Base-by-base conservation (phyloP, 768 basidiomycete species). In the Kwoniella sp. region DNA sequence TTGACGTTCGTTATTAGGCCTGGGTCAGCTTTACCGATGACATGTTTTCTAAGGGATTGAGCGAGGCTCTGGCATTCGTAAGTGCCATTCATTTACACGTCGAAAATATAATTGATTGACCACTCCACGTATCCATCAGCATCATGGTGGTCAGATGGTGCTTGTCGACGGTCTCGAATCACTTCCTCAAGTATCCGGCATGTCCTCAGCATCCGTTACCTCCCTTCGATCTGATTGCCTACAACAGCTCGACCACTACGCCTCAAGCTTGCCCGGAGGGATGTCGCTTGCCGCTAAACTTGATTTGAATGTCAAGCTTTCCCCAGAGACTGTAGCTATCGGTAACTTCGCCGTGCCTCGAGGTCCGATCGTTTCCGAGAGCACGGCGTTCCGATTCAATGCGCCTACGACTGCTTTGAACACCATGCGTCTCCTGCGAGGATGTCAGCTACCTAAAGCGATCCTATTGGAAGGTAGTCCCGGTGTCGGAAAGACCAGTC, bases 401-500 rank as follows among this genome's bases (percentile, higher is more conserved):
- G 92, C 92, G 0, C 92, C 95, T 0, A 98, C 96, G 1, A 91
- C 94, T 15, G 84, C 84, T 46, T 85, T 88, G 64, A 99, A 99
- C 78, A 88, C 90, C 21, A 85, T 90, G 84, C 88, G 95, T 22
- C 86, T 98, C 13, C 82, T 91, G 30, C 85, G 96, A 59, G 96
- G 93, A 2, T 90, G 89, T 64, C 96, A 98, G 78, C 83, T 97
- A 2, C 72, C 81, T 2, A 98, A 97, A 78, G 92, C 96, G 0
- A 91, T 99, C 63, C 84, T 99, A 13, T 84, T 99, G 9, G 96
- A 99, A 77, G 96, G 96, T 0, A 97, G 93, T 79, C 96, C 96
- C 12, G 96, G 96, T 0, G 96, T 98, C 15, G 96, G 96, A 2
- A 99, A 99, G 81, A 98, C 96, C 1, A 96, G 91, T 76, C 84